Conservation (phyloP, 768 basidiomycete species). For the Suillus alpinus region DNA sequence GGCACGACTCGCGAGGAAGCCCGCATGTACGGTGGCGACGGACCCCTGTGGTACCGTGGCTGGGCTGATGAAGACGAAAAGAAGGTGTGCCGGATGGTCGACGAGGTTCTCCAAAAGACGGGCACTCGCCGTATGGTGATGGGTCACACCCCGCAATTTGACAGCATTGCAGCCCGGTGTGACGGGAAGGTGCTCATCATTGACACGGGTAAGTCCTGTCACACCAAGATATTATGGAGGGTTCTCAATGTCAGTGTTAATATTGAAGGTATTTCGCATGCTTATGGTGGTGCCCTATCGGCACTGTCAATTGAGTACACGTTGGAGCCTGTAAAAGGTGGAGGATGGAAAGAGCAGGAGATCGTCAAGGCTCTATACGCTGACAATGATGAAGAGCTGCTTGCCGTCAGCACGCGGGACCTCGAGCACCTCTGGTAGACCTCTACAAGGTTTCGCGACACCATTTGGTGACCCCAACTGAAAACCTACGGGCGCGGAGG, state of each 20-base stretch:
- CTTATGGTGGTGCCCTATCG: conserved; percentile 91
- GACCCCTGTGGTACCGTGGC: conserved; percentile 93
- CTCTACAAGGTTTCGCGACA: neutral
- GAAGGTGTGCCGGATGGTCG: conserved; percentile 67
- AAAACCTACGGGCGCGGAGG: neutral
- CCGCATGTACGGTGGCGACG: conserved; percentile 70
- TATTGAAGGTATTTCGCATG: conserved; percentile 80
- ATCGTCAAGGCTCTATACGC: conserved; percentile 35
- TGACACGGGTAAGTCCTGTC: conserved; percentile 67
- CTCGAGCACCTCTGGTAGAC: conserved; percentile 19
- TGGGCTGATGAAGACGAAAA: conserved; percentile 80
- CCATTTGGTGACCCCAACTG: neutral
- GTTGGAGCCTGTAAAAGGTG: conserved; percentile 54
- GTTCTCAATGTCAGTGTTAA: conserved; percentile 8
- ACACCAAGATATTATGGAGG: neutral
- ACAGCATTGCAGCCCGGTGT: conserved; percentile 84
- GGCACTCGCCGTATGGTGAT: conserved; percentile 89
- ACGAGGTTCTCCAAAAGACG: conserved; percentile 65
- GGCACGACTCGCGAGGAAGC: conserved; percentile 65
- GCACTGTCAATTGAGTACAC: conserved; percentile 86
- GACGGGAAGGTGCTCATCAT: conserved; percentile 93
- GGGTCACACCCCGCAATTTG: conserved; percentile 94
- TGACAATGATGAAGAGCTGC: conserved; percentile 29
- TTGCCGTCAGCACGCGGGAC: conserved; percentile 24
- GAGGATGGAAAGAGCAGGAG: conserved; percentile 35